phyloP scores from a whole-genome alignment of 2,329 filamentous ascomycete species.

The Corynespora cassiicola region DNA sequence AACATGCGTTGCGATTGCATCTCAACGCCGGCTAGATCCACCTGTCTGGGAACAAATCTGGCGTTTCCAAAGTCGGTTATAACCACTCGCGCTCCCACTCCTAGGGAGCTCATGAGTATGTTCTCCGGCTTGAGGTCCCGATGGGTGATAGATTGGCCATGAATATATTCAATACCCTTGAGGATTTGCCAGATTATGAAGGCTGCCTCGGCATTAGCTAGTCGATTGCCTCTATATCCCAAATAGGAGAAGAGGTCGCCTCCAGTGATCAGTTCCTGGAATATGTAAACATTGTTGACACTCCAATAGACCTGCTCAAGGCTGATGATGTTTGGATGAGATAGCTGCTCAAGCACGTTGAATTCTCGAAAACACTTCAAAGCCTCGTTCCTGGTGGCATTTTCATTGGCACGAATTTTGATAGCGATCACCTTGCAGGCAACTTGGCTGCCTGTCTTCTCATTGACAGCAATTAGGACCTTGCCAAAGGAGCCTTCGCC shows the following conservation, averaged over 20 bases:
- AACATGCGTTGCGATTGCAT: slow-evolving; percentile 53
- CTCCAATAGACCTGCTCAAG: slow-evolving; percentile 64
- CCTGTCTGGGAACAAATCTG: slow-evolving; percentile 44
- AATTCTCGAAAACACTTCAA: slow-evolving; percentile 49
- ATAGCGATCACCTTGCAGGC: slow-evolving; percentile 77
- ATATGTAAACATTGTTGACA: slow-evolving; percentile 63
- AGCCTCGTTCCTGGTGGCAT: slow-evolving; percentile 31
- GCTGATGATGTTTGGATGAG: slow-evolving; percentile 66
- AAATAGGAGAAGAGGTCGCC: slow-evolving; percentile 68
- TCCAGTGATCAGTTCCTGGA: slow-evolving; percentile 65
- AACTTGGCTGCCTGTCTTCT: slow-evolving; percentile 62
- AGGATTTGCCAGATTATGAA: slow-evolving; percentile 63
- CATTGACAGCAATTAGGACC: slow-evolving; percentile 63
- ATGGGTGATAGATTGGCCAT: slow-evolving; percentile 62
- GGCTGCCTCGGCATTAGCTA: slow-evolving; percentile 59
- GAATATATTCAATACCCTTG: slow-evolving; percentile 65
- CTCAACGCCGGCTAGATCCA: slow-evolving; percentile 7
- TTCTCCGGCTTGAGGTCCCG: slow-evolving; percentile 71
- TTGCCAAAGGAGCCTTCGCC: slow-evolving; percentile 61
- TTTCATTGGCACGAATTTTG: slow-evolving; percentile 48
- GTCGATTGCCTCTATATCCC: slow-evolving; percentile 53
- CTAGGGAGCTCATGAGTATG: slow-evolving; percentile 63
- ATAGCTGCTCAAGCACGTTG: slow-evolving; percentile 58
- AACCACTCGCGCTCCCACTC: slow-evolving; percentile 59
- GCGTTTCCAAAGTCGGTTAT: slow-evolving; percentile 68